Evolutionary conservation across 1,284 basidiomycete genomes (phyloP).

Genomic region (Mycena citricolor): DNA sequence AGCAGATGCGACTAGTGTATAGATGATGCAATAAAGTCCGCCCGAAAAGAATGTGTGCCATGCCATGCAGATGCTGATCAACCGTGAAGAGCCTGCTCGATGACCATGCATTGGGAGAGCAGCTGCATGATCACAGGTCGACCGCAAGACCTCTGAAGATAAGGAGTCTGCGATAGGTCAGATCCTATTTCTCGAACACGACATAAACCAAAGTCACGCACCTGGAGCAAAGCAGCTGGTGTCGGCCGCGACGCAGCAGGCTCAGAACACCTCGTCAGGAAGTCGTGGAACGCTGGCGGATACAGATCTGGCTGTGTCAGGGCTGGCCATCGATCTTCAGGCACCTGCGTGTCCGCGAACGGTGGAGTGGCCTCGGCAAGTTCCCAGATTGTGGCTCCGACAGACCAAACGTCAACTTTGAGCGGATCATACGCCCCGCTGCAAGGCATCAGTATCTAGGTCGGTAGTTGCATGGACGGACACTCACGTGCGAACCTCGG

Average conservation of each 20-base stretch:
- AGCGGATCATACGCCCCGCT: conserved; percentile 71
- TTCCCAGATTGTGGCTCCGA: conserved; percentile 82
- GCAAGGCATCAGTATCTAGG: conserved; percentile 8
- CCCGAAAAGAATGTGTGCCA: no score
- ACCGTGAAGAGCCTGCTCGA: conserved; percentile 60
- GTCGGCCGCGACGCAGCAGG: conserved; percentile 56
- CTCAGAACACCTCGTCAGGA: conserved; percentile 66
- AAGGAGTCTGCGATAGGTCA: conserved; percentile 49
- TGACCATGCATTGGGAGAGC: conserved; percentile 62
- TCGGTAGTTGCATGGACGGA: background rate
- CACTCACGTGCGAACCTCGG: conserved; percentile 64
- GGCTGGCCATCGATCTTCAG: conserved; percentile 64
- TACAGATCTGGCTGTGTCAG: conserved; percentile 57
- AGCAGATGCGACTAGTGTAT: no score
- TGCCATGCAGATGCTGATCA: no score
- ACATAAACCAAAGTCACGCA: conserved; percentile 34
- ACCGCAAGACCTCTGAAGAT: conserved; percentile 67
- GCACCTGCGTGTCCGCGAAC: conserved; percentile 57
- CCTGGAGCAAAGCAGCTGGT: conserved; percentile 59
- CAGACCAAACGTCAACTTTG: conserved; percentile 77
- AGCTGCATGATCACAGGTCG: conserved; percentile 64
- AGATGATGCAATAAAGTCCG: no score
- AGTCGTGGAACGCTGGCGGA: conserved; percentile 72
- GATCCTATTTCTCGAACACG: conserved; percentile 3
- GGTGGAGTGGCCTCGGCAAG: conserved; percentile 72